Conservation (phyloP, 1,139 yeast genomes). For the Yamadazyma jaroonii region DNA sequence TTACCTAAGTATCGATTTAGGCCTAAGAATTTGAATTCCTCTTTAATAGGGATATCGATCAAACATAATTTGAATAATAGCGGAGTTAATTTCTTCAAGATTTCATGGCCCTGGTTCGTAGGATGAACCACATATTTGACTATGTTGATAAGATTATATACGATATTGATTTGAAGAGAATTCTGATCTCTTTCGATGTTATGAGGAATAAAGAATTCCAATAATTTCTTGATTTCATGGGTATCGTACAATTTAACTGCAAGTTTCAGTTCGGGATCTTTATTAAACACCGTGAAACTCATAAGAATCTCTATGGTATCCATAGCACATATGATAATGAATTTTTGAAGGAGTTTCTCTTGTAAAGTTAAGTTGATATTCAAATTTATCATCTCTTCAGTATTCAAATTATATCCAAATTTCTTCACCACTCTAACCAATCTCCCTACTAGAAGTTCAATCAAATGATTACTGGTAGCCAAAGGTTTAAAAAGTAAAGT, state of each 20-base stretch:
- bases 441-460: conserved; percentile 17
- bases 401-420: conserved; percentile 9
- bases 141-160: conserved; percentile 39
- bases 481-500: conserved; percentile 54
- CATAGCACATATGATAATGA: conserved; percentile 47
- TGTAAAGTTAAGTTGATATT: conserved; percentile 39
- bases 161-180: conserved; percentile 38
- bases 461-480: conserved; percentile 43
- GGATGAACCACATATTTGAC: conserved; percentile 17
- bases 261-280: conserved; percentile 2
- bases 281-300: conserved; percentile 17
- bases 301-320: conserved; percentile 51
- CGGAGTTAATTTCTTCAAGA: conserved; percentile 24
- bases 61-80: conserved; percentile 39
- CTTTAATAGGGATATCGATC: conserved; percentile 39
- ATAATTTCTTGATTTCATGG: conserved; percentile 19
- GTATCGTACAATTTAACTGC: conserved; percentile 7
- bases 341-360: conserved; percentile 45
- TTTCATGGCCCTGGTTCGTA: conserved; percentile 18
- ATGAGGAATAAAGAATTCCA: conserved; percentile 33
- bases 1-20: conserved; percentile 54
- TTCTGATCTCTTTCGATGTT: conserved; percentile 38
- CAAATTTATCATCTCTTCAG: conserved; percentile 13
- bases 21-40: conserved; percentile 47
- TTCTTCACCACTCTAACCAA: conserved; percentile 19